Evolutionary conservation across 2,329 filamentous ascomycete species (phyloP).

Genomic region (Hypoxylon rubiginosum): DNA sequence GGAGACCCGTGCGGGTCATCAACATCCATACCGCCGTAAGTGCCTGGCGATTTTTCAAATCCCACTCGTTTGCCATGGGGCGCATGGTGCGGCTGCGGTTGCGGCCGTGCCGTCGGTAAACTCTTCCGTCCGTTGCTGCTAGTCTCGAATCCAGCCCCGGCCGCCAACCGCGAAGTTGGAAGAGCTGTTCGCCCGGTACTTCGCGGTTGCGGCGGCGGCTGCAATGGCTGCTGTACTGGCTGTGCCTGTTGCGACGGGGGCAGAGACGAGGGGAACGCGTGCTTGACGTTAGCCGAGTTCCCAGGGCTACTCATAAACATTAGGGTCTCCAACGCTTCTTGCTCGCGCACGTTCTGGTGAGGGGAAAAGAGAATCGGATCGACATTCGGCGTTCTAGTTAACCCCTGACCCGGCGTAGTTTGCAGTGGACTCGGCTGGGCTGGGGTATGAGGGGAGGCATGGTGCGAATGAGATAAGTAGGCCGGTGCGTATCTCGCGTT

Average conservation of each 20-base stretch:
- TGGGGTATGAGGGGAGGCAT: conserved; percentile 60
- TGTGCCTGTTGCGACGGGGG: conserved; percentile 54
- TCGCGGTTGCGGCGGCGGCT: conserved; percentile 53
- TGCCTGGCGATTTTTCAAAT: conserved; percentile 62
- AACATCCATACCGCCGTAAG: conserved; percentile 63
- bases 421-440: conserved; percentile 59
- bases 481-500: conserved; percentile 64
- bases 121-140: conserved; percentile 62
- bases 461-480: conserved; percentile 64
- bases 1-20: conserved; percentile 56
- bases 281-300: conserved; percentile 74
- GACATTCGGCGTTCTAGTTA: conserved; percentile 55
- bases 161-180: conserved; percentile 57
- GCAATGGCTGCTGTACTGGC: conserved; percentile 54
- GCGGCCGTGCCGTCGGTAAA: conserved; percentile 59
- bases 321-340: conserved; percentile 84
- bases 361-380: conserved; percentile 75
- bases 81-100: conserved; percentile 55
- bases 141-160: conserved; percentile 43
- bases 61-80: conserved; percentile 59
- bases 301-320: conserved; percentile 86
- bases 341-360: conserved; percentile 78
- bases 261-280: conserved; percentile 59
- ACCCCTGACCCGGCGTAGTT: conserved; percentile 53
- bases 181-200: conserved; percentile 56